Conservation (phyloP, 2,329 filamentous ascomycete species). For the Drechslerella dactyloides region DNA sequence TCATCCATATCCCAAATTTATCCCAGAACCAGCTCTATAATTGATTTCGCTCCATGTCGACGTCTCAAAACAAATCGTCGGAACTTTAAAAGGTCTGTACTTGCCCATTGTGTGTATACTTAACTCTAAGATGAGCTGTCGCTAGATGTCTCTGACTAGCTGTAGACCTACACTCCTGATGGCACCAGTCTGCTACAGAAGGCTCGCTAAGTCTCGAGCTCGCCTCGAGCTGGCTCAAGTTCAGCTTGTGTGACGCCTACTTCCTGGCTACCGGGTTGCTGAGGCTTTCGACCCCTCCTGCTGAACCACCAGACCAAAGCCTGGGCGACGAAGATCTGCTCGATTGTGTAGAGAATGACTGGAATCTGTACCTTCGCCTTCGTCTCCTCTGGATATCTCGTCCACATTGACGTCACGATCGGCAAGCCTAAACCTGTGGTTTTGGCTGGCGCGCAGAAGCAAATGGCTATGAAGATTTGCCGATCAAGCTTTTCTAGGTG, state of each 20-base stretch:
- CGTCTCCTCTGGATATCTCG: constrained; percentile 63
- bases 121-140: too few relatives aligned
- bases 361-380: constrained; percentile 69
- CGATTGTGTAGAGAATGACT: constrained; percentile 68
- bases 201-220: neutral
- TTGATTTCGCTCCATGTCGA: too few relatives aligned
- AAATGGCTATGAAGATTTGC: constrained; percentile 72
- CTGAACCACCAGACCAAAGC: constrained; percentile 62
- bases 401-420: constrained; percentile 72
- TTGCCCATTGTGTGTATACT: too few relatives aligned
- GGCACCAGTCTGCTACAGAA: too few relatives aligned
- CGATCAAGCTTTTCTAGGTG: constrained; percentile 55
- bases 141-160: too few relatives aligned
- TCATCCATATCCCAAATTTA: too few relatives aligned
- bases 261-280: neutral
- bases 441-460: constrained; percentile 76
- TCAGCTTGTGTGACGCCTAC: neutral
- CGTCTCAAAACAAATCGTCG: too few relatives aligned
- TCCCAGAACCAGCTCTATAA: too few relatives aligned
- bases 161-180: too few relatives aligned
- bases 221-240: neutral
- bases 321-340: constrained; percentile 64
- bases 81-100: too few relatives aligned
- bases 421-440: constrained; percentile 74
- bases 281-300: constrained; percentile 56